These are phyloP conservation scores for Plectosphaerella plurivora DNA, from an alignment of 2,329 filamentous ascomycete genomes.

Conservation along the genomic window DNA sequence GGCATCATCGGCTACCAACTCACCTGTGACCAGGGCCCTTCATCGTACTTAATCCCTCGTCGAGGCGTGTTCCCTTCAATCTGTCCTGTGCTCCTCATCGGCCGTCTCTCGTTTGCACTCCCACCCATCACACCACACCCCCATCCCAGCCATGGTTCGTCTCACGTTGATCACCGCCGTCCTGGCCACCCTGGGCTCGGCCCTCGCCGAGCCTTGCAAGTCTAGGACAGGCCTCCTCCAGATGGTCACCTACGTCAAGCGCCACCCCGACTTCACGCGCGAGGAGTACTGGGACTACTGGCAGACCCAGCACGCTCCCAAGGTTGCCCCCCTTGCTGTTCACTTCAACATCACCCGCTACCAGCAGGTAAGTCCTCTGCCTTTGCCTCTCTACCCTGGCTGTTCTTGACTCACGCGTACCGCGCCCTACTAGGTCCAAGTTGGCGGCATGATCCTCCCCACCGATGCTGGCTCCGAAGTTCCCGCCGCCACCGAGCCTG, in stretches of 20 bases:
- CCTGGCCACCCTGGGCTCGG: conserved; percentile 1
- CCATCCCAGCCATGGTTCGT: conserved; percentile 2
- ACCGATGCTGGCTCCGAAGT: conserved; percentile 11
- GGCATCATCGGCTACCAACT: too few species aligned
- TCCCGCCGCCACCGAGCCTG: conserved; percentile 14
- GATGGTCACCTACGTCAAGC: conserved; percentile 24
- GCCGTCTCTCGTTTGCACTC: too few species aligned
- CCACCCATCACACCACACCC: too few species aligned
- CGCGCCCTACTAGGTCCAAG: conserved; percentile 14
- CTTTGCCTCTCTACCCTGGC: background rate
- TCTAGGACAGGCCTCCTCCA: conserved; percentile 24
- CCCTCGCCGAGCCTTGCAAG: conserved; percentile 22
- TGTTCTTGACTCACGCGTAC: background rate
- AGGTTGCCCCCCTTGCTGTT: conserved; percentile 18
- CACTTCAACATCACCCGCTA: conserved; percentile 21
- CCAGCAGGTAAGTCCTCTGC: conserved; percentile 17
- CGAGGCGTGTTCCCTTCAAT: too few species aligned
- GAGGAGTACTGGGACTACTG: conserved; percentile 23
- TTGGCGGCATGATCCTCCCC: conserved; percentile 19
- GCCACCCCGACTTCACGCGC: conserved; percentile 16
- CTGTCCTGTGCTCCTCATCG: too few species aligned
- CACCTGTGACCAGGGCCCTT: too few species aligned
- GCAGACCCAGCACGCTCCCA: conserved; percentile 22
- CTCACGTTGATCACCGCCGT: conserved; percentile 1
- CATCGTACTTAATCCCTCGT: too few species aligned